phyloP scores from a whole-genome alignment of 1,284 basidiomycete genomes.

The Melampsora americana region DNA sequence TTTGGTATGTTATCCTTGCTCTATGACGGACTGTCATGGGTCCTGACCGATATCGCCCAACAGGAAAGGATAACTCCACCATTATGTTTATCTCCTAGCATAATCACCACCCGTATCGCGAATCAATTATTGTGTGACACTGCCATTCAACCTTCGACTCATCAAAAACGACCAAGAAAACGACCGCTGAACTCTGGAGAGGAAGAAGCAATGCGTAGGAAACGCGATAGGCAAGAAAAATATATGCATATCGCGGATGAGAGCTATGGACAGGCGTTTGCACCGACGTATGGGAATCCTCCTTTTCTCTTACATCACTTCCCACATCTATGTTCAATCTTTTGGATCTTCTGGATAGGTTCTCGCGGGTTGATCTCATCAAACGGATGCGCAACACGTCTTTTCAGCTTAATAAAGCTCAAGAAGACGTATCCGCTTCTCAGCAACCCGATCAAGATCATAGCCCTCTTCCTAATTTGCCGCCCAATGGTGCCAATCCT shows the following conservation, averaged over 20 bases:
- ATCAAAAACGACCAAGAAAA: conserved; percentile 38
- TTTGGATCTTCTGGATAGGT: conserved; percentile 8
- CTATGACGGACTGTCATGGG: neutral
- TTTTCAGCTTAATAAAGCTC: neutral
- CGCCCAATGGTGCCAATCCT: neutral
- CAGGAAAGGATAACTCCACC: conserved; percentile 40
- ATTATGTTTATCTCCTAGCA: conserved; percentile 41
- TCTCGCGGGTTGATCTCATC: conserved; percentile 40
- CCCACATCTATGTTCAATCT: neutral
- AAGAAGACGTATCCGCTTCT: neutral
- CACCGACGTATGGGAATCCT: conserved; percentile 36
- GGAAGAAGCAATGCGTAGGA: conserved; percentile 39
- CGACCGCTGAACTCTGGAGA: conserved; percentile 42
- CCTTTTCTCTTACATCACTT: neutral
- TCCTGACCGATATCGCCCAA: conserved; percentile 2
- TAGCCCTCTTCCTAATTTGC: conserved; percentile 6
- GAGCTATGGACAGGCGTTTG: conserved; percentile 38
- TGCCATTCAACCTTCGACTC: conserved; percentile 40
- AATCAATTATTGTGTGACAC: conserved; percentile 40
- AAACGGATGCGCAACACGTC: conserved; percentile 26
- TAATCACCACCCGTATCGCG: conserved; percentile 43
- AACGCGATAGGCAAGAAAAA: conserved; percentile 39
- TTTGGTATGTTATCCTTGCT: conserved; percentile 21
- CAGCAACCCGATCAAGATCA: conserved; percentile 10
- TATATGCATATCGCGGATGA: conserved; percentile 45